Conservation (phyloP, 2,329 filamentous ascomycete species). For the Catunica adiposa region DNA sequence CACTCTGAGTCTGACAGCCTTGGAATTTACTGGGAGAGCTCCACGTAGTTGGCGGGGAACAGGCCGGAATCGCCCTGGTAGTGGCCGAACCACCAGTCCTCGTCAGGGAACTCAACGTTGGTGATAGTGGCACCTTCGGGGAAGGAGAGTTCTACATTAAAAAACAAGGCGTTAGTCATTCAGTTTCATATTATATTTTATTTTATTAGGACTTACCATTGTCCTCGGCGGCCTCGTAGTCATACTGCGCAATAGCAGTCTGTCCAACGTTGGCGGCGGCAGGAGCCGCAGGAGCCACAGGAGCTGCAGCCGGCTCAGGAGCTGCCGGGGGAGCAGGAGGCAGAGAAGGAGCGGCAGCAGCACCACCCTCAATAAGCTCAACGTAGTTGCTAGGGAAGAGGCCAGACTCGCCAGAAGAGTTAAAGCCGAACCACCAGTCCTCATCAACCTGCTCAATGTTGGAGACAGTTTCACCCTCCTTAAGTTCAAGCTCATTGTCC, state of each 20-base stretch:
- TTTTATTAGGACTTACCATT: slow-evolving; percentile 40
- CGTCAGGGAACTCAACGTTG: slow-evolving; percentile 83
- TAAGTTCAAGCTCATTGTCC: slow-evolving; percentile 85
- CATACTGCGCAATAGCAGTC: slow-evolving; percentile 75
- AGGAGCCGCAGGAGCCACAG: slow-evolving; percentile 21
- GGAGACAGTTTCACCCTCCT: slow-evolving; percentile 73
- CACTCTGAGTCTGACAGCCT: background rate
- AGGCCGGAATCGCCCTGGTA: slow-evolving; percentile 66
- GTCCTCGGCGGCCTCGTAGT: slow-evolving; percentile 94
- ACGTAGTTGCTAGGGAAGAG: slow-evolving; percentile 98
- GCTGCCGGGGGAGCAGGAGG: slow-evolving; percentile 20
- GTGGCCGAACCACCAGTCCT: slow-evolving; percentile 96
- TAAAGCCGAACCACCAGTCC: slow-evolving; percentile 98
- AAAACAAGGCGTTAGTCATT: background rate
- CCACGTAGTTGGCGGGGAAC: slow-evolving; percentile 62
- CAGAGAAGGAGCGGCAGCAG: slow-evolving; percentile 23
- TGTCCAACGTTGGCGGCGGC: slow-evolving; percentile 26
- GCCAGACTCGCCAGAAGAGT: slow-evolving; percentile 65
- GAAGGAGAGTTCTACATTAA: slow-evolving; percentile 51
- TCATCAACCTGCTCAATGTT: slow-evolving; percentile 96
- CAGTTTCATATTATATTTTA: background rate
- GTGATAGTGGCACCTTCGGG: slow-evolving; percentile 74
- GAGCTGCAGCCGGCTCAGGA: slow-evolving; percentile 24
- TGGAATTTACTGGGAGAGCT: slow-evolving; percentile 25
- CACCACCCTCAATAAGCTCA: slow-evolving; percentile 48